These are phyloP conservation scores for Linnemannia exigua DNA, from an alignment of 192 early-diverging fungal genomes.

Conservation along the genomic window DNA sequence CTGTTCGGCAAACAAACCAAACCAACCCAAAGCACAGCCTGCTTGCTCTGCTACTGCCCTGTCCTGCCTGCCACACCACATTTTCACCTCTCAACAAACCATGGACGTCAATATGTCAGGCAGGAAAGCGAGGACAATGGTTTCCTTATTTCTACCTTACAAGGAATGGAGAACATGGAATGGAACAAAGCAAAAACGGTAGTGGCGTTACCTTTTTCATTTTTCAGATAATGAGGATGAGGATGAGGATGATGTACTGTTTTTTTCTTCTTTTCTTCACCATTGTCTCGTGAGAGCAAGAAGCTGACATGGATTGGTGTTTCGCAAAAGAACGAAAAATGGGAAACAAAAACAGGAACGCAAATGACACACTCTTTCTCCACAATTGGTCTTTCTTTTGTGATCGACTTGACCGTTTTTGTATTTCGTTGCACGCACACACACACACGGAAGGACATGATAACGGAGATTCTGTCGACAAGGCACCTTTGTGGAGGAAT, in stretches of 20 bases:
- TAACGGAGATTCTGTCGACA: not conserved
- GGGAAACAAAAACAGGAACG: not conserved
- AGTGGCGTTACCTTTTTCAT: not conserved
- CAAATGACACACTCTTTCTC: not conserved
- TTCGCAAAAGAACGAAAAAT: too few species aligned
- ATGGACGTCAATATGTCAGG: not conserved
- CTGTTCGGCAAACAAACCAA: not conserved
- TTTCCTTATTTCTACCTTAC: too few species aligned
- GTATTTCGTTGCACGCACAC: not conserved
- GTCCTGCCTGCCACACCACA: not conserved
- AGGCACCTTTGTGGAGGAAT: not conserved
- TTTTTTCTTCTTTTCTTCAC: not conserved
- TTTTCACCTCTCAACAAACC: not conserved
- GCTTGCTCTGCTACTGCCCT: not conserved
- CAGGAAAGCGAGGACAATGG: not conserved
- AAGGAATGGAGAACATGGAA: not conserved
- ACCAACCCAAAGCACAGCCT: not conserved
- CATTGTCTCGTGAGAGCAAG: not conserved
- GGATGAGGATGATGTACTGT: not conserved
- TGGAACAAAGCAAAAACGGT: not conserved
- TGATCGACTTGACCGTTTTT: not conserved
- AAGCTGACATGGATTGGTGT: not conserved
- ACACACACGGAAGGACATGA: not conserved
- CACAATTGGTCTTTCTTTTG: not conserved
- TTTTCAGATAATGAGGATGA: not conserved